Evolutionary conservation across 345 rosid species (phyloP).

Genomic region (Odontarrhena argentea): DNA sequence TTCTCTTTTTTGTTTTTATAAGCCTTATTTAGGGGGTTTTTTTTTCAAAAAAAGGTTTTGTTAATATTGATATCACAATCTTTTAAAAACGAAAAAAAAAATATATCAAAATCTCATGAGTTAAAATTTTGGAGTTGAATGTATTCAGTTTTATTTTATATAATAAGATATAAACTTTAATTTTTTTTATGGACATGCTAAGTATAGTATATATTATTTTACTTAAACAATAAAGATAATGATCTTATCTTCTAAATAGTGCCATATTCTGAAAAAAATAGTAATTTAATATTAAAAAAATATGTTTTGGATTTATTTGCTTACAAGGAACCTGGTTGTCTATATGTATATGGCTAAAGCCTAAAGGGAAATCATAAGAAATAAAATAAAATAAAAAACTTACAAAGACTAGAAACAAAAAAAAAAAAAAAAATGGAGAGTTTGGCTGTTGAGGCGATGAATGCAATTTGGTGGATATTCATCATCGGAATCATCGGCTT

Average conservation of each 20-base stretch:
- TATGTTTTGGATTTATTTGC: not conserved
- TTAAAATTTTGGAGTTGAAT: too few relatives aligned
- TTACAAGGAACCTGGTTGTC: constrained; percentile 4
- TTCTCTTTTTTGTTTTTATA: too few relatives aligned
- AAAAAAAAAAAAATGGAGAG: constrained; percentile 7
- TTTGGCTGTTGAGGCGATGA: not conserved
- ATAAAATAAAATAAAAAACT: constrained; percentile 9
- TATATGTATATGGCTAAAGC: not conserved
- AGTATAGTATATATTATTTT: too few relatives aligned
- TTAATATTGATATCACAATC: too few relatives aligned
- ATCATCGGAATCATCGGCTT: not conserved
- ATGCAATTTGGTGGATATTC: constrained; percentile 7
- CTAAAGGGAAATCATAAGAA: not conserved
- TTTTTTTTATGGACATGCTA: too few relatives aligned
- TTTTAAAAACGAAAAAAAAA: too few relatives aligned
- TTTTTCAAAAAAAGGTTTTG: too few relatives aligned
- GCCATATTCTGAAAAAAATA: not conserved
- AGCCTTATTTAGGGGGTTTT: too few relatives aligned
- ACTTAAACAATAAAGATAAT: too few relatives aligned
- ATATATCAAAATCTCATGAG: too few relatives aligned
- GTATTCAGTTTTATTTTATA: too few relatives aligned
- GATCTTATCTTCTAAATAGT: not conserved
- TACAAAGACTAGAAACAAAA: not conserved
- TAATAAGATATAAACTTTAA: too few relatives aligned
- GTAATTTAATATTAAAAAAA: not conserved